Percentiles rank a stretch among this genome's conserved stretches.
Conservation (phyloP, 768 basidiomycete genomes). For the Lentinus brumalis region DNA sequence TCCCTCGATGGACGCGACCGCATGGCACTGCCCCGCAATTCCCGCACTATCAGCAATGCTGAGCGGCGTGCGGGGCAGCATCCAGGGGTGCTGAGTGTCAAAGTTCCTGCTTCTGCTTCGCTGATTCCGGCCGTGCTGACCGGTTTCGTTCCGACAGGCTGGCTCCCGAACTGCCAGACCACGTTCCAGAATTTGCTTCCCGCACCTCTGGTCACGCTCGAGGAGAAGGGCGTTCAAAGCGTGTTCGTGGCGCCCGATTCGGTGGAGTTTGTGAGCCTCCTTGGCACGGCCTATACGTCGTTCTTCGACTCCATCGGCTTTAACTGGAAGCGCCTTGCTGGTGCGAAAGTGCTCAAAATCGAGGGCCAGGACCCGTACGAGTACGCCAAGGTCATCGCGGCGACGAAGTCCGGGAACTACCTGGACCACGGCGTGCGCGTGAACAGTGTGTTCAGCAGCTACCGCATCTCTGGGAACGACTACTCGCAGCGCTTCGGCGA, state of each 20-base stretch:
- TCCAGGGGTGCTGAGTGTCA: background rate
- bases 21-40: no score
- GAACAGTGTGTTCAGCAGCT: conserved; percentile 63
- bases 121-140: background rate
- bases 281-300: conserved; percentile 47
- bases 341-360: conserved; percentile 56
- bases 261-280: conserved; percentile 48
- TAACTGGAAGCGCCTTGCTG: conserved; percentile 62
- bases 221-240: conserved; percentile 44
- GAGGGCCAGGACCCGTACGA: conserved; percentile 53
- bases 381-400: conserved; percentile 59
- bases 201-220: conserved; percentile 54
- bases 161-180: conserved; percentile 59
- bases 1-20: no score
- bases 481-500: conserved; percentile 62
- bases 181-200: conserved; percentile 50
- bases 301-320: conserved; percentile 52
- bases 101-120: background rate
- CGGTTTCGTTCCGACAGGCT: conserved; percentile 38
- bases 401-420: conserved; percentile 62
- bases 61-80: no score
- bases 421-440: conserved; percentile 64
- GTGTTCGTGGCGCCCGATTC: conserved; percentile 59
- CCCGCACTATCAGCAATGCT: no score
- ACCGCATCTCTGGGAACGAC: conserved; percentile 41